A percentile compares a stretch with the other conserved stretches of the same genome.
Conservation (phyloP, 495 filamentous ascomycete genomes). For the Umbilicaria muhlenbergii region DNA sequence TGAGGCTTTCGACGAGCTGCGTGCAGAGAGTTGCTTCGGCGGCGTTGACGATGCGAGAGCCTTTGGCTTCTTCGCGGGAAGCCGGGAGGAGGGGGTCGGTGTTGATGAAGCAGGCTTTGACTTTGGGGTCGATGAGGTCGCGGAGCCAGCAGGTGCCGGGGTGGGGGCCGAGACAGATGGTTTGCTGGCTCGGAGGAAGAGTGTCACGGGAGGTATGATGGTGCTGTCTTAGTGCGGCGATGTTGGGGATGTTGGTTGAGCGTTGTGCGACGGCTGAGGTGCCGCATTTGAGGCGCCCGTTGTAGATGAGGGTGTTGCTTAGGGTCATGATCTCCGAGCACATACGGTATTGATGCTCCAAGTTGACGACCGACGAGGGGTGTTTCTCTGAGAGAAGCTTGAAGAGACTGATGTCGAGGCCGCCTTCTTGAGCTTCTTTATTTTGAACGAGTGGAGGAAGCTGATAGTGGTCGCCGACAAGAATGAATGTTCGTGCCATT, state of each 20-base stretch:
- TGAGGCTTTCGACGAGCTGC: slow-evolving; percentile 64
- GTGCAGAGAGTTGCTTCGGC: slow-evolving; percentile 58
- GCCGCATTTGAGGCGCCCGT: slow-evolving; percentile 77
- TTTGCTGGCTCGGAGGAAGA: slow-evolving; percentile 16
- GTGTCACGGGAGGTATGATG: slow-evolving; percentile 31
- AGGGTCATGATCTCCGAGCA: slow-evolving; percentile 90
- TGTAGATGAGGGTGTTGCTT: slow-evolving; percentile 86
- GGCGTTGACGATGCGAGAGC: slow-evolving; percentile 74
- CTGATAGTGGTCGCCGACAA: slow-evolving; percentile 94
- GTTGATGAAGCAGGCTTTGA: slow-evolving; percentile 72
- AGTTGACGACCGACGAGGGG: slow-evolving; percentile 69
- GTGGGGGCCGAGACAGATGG: slow-evolving; percentile 35
- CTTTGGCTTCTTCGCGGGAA: slow-evolving; percentile 49
- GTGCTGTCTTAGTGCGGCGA: slow-evolving; percentile 41
- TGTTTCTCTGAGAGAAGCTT: slow-evolving; percentile 80
- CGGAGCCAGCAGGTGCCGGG: slow-evolving; percentile 62
- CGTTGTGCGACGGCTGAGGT: slow-evolving; percentile 55
- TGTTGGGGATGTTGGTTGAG: slow-evolving; percentile 41
- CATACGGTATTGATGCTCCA: slow-evolving; percentile 97
- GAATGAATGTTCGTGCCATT: slow-evolving; percentile 82
- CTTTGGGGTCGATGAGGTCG: slow-evolving; percentile 50
- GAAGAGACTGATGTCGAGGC: slow-evolving; percentile 85
- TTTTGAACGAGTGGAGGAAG: slow-evolving; percentile 90
- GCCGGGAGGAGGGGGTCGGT: slow-evolving; percentile 55
- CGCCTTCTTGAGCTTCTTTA: slow-evolving; percentile 68